Conservation (phyloP, 2,329 filamentous ascomycete genomes). For the Pestalotiopsis sp. region DNA sequence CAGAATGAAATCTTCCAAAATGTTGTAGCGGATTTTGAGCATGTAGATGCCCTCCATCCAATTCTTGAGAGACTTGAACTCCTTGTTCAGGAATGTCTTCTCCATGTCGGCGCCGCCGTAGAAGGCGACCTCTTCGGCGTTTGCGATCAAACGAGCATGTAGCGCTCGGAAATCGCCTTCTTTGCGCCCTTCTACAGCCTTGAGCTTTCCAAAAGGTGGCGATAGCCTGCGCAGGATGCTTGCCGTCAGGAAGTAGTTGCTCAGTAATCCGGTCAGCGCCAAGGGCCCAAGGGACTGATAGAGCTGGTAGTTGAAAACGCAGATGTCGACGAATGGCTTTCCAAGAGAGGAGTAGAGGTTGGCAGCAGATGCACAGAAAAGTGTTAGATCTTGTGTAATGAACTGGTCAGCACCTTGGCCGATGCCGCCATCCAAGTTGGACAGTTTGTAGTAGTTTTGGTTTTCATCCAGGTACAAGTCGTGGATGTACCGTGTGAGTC, state of each 20-base stretch:
- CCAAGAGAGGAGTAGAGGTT: slow-evolving; percentile 93
- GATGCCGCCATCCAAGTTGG: slow-evolving; percentile 89
- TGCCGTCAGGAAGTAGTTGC: slow-evolving; percentile 93
- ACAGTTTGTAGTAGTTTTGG: slow-evolving; percentile 93
- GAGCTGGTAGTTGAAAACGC: slow-evolving; percentile 97
- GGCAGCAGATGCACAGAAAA: slow-evolving; percentile 92
- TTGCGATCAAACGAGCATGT: slow-evolving; percentile 90
- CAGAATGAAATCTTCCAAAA: slow-evolving; percentile 95
- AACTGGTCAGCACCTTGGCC: slow-evolving; percentile 94
- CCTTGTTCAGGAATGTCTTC: slow-evolving; percentile 86
- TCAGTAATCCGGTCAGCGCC: slow-evolving; percentile 81
- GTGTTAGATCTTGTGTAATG: slow-evolving; percentile 93
- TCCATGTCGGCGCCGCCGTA: slow-evolving; percentile 96
- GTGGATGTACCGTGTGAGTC: slow-evolving; percentile 94
- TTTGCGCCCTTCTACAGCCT: slow-evolving; percentile 91
- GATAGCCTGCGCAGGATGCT: slow-evolving; percentile 86
- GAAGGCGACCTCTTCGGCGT: slow-evolving; percentile 96
- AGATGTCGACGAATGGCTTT: slow-evolving; percentile 96
- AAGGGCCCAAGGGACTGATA: slow-evolving; percentile 89
- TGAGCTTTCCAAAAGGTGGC: slow-evolving; percentile 94
- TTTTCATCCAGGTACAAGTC: slow-evolving; percentile 95
- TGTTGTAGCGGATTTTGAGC: slow-evolving; percentile 97
- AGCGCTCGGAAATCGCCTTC: slow-evolving; percentile 94
- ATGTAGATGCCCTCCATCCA: slow-evolving; percentile 99
- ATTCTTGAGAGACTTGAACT: slow-evolving; percentile 88